A percentile compares a stretch with the other conserved stretches of the same genome.
These are phyloP conservation scores for Pichia sp. DNA, from an alignment of 1,139 yeast species.

Conservation along the genomic window DNA sequence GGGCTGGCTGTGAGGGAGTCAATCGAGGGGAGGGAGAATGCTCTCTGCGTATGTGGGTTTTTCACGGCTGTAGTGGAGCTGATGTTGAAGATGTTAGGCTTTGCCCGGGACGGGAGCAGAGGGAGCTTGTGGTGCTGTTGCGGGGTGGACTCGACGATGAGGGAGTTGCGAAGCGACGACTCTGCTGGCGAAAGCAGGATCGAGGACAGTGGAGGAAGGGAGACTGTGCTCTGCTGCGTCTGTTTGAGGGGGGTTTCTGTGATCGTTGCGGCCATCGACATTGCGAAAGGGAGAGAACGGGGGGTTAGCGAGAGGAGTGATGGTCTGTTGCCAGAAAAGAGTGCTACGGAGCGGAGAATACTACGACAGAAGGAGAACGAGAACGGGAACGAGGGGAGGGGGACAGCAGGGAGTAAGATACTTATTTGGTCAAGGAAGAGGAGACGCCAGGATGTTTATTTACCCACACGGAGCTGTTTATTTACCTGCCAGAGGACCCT, in stretches of 20 bases:
- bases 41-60: conserved; percentile 3
- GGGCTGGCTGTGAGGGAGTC: conserved; percentile 25
- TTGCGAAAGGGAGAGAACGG: conserved; percentile 14
- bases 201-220: conserved; percentile 21
- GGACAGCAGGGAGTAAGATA: background rate
- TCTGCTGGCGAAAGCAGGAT: conserved; percentile 17
- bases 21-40: conserved; percentile 25
- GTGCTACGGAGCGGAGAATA: no score
- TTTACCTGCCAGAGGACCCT: background rate
- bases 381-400: background rate
- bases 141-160: conserved; percentile 4
- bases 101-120: conserved; percentile 7
- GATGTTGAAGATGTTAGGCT: conserved; percentile 21
- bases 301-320: no score
- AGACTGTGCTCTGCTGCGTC: background rate
- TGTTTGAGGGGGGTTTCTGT: background rate
- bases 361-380: no score
- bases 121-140: background rate
- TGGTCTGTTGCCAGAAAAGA: no score
- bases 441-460: no score
- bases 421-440: background rate
- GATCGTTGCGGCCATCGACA: conserved; percentile 17
- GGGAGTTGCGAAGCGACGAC: conserved; percentile 11
- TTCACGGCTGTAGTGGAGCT: conserved; percentile 3
- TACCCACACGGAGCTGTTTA: background rate